These are phyloP conservation scores for Penicillium sp. DNA, from an alignment of 2,329 filamentous ascomycete genomes.

Conservation along the genomic window DNA sequence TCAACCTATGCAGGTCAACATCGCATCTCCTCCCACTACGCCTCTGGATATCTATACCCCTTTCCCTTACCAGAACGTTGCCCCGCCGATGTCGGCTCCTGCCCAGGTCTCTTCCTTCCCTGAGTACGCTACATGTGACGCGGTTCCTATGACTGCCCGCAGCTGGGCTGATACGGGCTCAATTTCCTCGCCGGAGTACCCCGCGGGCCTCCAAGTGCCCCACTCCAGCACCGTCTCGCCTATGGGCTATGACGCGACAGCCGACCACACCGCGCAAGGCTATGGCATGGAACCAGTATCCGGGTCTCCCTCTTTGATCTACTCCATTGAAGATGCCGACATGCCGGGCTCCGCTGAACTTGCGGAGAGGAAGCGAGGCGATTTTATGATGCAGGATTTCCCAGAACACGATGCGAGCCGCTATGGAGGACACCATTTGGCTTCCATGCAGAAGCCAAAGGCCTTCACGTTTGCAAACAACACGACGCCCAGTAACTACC, in stretches of 20 bases:
- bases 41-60: slow-evolving; percentile 44
- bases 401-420: slow-evolving; percentile 47
- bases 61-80: slow-evolving; percentile 39
- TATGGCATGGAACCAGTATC: slow-evolving; percentile 31
- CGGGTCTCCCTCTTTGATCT: slow-evolving; percentile 35
- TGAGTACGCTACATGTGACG: slow-evolving; percentile 42
- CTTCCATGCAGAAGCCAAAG: slow-evolving; percentile 41
- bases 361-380: slow-evolving; percentile 36
- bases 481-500: slow-evolving; percentile 44
- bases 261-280: slow-evolving; percentile 29
- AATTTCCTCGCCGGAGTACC: slow-evolving; percentile 46
- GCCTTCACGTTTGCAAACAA: slow-evolving; percentile 47
- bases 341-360: slow-evolving; percentile 26
- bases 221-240: slow-evolving; percentile 40
- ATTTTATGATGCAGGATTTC: slow-evolving; percentile 49
- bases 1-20: slow-evolving; percentile 44
- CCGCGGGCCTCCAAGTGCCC: slow-evolving; percentile 34
- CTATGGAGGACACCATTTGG: slow-evolving; percentile 44
- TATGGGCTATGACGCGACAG: slow-evolving; percentile 39
- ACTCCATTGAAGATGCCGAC: slow-evolving; percentile 33
- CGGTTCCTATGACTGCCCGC: slow-evolving; percentile 39
- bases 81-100: slow-evolving; percentile 45
- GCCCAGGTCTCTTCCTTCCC: slow-evolving; percentile 46
- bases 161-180: slow-evolving; percentile 45
- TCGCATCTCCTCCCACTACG: slow-evolving; percentile 48